Evolutionary conservation across 805 yeast species (phyloP), one percentile per base, ranked within the genome.

Genomic region (Metschnikowia shivogae): DNA sequence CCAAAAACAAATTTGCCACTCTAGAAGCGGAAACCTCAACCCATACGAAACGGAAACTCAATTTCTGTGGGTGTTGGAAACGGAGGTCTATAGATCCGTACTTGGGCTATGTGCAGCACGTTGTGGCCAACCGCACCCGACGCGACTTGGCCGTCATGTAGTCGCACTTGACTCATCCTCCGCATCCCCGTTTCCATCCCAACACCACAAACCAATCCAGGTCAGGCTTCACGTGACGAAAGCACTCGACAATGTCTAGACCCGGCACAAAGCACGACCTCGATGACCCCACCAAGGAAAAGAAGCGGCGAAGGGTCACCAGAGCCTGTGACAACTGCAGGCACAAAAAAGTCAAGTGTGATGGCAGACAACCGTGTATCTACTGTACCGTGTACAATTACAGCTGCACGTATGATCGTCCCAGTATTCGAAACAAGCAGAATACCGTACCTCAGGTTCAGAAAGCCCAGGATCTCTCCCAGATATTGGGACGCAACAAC

Each of bases 361-460:
- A 84, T 60, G 93, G 92, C 4, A 76, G 77, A 54, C 83, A 77
- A 54, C 93, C 92, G 1, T 86, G 95, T 61, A 76, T 79, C 28
- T 88, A 82, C 61, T 89, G 96, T 60, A 85, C 96, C 1, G 96
- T 88, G 1, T 89, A 88, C 65, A 80, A 87, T 17, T 86, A 85
- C 62, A 84, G 80, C 46, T 89, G 97, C 64, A 80, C 95, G 0
- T 89, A 89, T 61, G 86, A 85, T 58, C 88, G 86, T 57, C 92
- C 95, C 8, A 74, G 84, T 42, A 68, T 74, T 44, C 64, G 86
- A 40, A 79, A 77, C 57, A 79, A 67, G 55, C 67, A 64, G 47
- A 43, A 52, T n/a, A 39, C 35, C 20, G 40, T 44, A 4, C 56
- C 53, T 6, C 36, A 41, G 13, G 51, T 41, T 42, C 65, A 40